Base-by-base conservation (phyloP, 345 rosid species). In the Erysimum cheiranthoides region DNA sequence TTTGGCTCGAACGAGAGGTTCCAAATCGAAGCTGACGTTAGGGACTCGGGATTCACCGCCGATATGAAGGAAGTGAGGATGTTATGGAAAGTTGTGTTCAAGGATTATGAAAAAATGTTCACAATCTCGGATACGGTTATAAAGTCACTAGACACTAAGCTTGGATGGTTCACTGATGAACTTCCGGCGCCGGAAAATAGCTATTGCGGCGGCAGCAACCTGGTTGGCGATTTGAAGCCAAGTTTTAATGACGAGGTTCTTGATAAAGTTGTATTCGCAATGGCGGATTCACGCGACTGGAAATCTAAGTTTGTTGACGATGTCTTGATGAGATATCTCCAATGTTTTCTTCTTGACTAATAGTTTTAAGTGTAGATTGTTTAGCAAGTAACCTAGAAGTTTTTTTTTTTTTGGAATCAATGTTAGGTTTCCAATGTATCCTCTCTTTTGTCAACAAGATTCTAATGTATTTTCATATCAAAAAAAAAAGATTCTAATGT, bases 11-110 rank as follows among this genome's bases (percentile, higher is more conserved):
- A 58, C 11, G 68, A 67, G 2, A 16, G 16, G 73, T 75, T 75
- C 53, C 36, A 67, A 1, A 59, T 75, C 16, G 78, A 75, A 67
- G 61, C 14, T 10, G 78, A 59, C 14, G 61, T 75, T 2, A 50
- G 51, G 32, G 27, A 38, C 27, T 34, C 35, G 0, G 36, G 28
- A 2, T 16, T 75, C 35, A 35, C 21, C 12, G 8, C 42, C 6
- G 68, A 38, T 6, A 45, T 30, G 36, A 25, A 75, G 8, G 68
- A 67, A 2, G 68, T 67, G 61, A 49, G 52, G 5, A 30, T 67
- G 43, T 4, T 38, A 45, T 75, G 61, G 78, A 57, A 58, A 10
- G 67, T 74, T 18, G 56, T 58, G 18, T 57, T 27, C 5, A 28
- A 17, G 1, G 13, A 13, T 13, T 58, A 31, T 16, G 5, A 18